Evolutionary conservation across 169 alveolate genomes (phyloP).

Genomic region (Cryptosporidium sp.): DNA sequence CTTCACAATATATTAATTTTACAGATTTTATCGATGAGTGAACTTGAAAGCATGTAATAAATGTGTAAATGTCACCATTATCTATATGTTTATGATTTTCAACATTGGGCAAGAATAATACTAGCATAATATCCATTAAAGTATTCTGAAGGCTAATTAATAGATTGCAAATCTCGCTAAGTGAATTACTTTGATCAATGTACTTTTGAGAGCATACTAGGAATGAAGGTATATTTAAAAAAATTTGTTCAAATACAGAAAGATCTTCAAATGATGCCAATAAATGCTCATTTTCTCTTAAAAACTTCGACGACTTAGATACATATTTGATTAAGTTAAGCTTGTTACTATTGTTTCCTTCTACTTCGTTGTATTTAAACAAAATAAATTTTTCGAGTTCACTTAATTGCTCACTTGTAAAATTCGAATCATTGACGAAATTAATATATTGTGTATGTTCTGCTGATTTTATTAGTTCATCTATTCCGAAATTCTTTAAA

Average conservation of each 20-base stretch:
- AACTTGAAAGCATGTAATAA: constrained; percentile 22
- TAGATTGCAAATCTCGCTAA: background rate
- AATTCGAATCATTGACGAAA: background rate
- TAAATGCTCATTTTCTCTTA: background rate
- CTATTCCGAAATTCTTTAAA: constrained; percentile 13
- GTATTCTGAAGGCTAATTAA: constrained; percentile 3
- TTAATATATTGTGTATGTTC: constrained; percentile 21
- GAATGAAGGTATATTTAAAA: constrained; percentile 38
- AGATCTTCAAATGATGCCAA: background rate
- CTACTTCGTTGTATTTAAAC: background rate
- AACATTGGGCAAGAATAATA: background rate
- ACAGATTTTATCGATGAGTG: background rate
- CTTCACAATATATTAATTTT: constrained; percentile 35
- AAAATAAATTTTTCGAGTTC: background rate
- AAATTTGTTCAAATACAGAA: constrained; percentile 35
- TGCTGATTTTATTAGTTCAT: constrained; percentile 26
- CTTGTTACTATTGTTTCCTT: background rate
- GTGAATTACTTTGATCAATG: background rate
- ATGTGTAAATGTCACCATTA: constrained; percentile 1
- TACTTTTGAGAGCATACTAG: constrained; percentile 23
- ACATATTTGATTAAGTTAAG: background rate
- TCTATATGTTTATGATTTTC: background rate
- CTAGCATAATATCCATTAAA: constrained; percentile 33
- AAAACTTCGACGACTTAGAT: background rate
- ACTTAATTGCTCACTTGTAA: background rate